These are phyloP conservation scores for Arthrobotrys pseudoclavata DNA, from an alignment of 2,329 filamentous ascomycete species.

Conservation along the genomic window DNA sequence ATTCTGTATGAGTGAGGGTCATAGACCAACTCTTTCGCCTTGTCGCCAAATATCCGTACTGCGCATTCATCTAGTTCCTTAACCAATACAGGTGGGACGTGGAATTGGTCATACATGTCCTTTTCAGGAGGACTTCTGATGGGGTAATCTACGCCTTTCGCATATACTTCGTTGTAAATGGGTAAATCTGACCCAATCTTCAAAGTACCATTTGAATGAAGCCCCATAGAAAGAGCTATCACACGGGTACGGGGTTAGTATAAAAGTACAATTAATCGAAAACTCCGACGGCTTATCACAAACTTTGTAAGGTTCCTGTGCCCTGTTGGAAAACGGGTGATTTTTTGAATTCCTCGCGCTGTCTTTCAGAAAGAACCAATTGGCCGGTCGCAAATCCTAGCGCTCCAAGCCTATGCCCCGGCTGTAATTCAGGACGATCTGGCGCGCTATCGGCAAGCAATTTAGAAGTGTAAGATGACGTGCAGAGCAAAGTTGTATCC, in stretches of 20 bases:
- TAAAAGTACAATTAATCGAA: neutral
- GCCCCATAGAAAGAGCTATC: conserved; percentile 13
- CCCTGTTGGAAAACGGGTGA: conserved; percentile 72
- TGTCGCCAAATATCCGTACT: conserved; percentile 13
- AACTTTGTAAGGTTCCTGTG: conserved; percentile 9
- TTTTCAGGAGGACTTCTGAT: conserved; percentile 8
- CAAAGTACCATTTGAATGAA: conserved; percentile 11
- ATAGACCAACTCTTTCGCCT: neutral
- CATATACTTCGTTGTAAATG: conserved; percentile 9
- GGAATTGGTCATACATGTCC: neutral
- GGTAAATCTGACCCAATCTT: conserved; percentile 17
- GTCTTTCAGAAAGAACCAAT: conserved; percentile 70
- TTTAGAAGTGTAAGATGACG: conserved; percentile 72
- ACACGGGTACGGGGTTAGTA: neutral
- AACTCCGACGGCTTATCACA: neutral
- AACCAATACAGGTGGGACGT: neutral
- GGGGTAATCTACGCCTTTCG: neutral
- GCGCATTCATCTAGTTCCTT: conserved; percentile 16
- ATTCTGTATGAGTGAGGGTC: conserved; percentile 6
- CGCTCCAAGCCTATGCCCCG: conserved; percentile 71
- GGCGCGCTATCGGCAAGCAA: conserved; percentile 71
- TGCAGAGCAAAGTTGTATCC: conserved; percentile 71
- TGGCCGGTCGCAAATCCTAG: conserved; percentile 74
- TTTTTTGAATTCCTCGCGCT: conserved; percentile 69
- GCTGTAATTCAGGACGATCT: conserved; percentile 70